Percentiles rank a stretch among this genome's conserved stretches.
phyloP scores from a whole-genome alignment of 192 early-diverging fungal species.

The Coemansia sp. region DNA sequence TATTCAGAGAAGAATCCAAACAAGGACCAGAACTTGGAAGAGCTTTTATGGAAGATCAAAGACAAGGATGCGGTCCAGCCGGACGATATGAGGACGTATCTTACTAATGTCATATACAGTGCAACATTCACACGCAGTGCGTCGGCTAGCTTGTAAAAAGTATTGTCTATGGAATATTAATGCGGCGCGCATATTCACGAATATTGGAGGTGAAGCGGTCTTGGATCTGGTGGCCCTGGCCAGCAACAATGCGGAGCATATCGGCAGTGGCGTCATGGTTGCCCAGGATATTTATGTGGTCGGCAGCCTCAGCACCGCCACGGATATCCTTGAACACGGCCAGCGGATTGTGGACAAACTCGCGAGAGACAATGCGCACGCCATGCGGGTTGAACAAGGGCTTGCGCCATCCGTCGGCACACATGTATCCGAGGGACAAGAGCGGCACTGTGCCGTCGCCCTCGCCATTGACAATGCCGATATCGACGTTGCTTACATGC shows the following conservation, averaged over 20 bases:
- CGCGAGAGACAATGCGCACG: slow-evolving; percentile 68
- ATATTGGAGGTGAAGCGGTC: slow-evolving; percentile 52
- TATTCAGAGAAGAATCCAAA: slow-evolving; percentile 19
- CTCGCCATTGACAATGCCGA: slow-evolving; percentile 64
- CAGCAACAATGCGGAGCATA: slow-evolving; percentile 57
- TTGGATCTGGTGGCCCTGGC: slow-evolving; percentile 35
- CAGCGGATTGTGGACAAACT: slow-evolving; percentile 62
- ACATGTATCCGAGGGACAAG: slow-evolving; percentile 86
- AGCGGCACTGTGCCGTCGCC: slow-evolving; percentile 90
- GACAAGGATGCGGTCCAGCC: slow-evolving; percentile 38
- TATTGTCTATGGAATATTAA: slow-evolving; percentile 23
- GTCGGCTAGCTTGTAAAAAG: slow-evolving; percentile 23
- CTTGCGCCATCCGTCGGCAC: slow-evolving; percentile 76
- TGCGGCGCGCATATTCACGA: slow-evolving; percentile 35
- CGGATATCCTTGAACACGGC: slow-evolving; percentile 63
- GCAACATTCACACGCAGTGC: slow-evolving; percentile 14
- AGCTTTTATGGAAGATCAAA: slow-evolving; percentile 47
- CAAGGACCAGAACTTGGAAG: slow-evolving; percentile 9
- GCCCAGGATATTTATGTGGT: slow-evolving; percentile 88
- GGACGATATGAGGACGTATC: slow-evolving; percentile 34
- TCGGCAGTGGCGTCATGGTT: slow-evolving; percentile 68
- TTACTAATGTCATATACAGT: slow-evolving; percentile 36
- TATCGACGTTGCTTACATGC: slow-evolving; percentile 55
- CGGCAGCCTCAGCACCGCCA: slow-evolving; percentile 71
- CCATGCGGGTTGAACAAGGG: slow-evolving; percentile 76